Base-by-base conservation (phyloP, 1,284 basidiomycete species). In the Ustilago tritici region DNA sequence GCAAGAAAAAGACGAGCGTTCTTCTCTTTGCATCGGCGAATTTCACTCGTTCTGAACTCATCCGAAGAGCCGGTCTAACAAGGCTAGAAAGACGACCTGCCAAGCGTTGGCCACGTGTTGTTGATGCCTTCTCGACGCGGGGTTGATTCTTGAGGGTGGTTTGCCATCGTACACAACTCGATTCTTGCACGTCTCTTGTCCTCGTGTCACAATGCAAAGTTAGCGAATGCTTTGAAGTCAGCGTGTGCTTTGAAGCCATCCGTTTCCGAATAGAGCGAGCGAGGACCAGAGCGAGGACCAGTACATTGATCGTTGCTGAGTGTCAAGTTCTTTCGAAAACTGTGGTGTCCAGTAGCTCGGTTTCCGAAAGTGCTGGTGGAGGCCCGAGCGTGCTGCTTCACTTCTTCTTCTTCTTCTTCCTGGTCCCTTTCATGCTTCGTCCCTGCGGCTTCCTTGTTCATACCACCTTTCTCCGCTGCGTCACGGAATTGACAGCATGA, bases 1-100 rank as follows among this genome's bases (percentile, higher is more conserved):
- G 50, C 23, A 35, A 28, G 17, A 34, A 36, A 8, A 36, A 23
- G 23, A 47, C 40, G 23, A 28, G 23, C 23, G 2, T 28, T 17
- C 19, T 36, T 50, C 41, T 40, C 49, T n/a, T 35, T 17, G 19
- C 50, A 43, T 54, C 50, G 59, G 59, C 50, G 59, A 46, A 50
- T 50, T 50, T 53, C 41, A 17, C 50, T 41, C 36, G 28, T n/a
- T 32, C n/a, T 35, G 17, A 36, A 23, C 15, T 31, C 11, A 34
- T 54, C 34, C 32, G n/a, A 35, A 35, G 17, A 49, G n/a, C 23
- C 23, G 46, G n/a, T 49, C 46, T 49, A 49, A 49, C 46, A 49
- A 23, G 19, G 23, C 23, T 23, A 14, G 23, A 49, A 49, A n/a
- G n/a, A 23, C 5, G 23, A 10, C n/a, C 9, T 28, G 46, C 46